These are phyloP conservation scores for Gillenia trifoliata DNA, from an alignment of 306 rosid species.

Conservation along the genomic window DNA sequence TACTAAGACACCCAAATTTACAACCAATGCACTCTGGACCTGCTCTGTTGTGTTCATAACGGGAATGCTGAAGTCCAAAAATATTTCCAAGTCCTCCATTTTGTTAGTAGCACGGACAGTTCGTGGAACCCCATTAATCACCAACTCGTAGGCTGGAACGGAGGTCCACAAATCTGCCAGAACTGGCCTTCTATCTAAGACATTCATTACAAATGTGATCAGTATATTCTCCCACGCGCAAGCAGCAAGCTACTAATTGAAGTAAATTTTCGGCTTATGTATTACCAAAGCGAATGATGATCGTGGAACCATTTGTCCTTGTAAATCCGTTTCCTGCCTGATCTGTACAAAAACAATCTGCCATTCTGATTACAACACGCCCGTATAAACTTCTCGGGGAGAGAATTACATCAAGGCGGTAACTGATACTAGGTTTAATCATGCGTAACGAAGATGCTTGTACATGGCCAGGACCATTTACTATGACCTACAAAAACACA, in stretches of 20 bases:
- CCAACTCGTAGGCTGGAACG: conserved; percentile 57
- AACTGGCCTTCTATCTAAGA: conserved; percentile 61
- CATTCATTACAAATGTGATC: conserved; percentile 12
- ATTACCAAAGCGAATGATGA: conserved; percentile 57
- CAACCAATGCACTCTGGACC: conserved; percentile 40
- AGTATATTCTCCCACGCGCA: not conserved
- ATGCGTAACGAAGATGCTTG: conserved; percentile 41
- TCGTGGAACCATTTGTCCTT: conserved; percentile 41
- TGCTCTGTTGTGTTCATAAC: conserved; percentile 50
- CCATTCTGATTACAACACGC: conserved; percentile 38
- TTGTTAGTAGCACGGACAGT: conserved; percentile 58
- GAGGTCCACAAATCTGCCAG: conserved; percentile 62
- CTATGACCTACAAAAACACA: conserved; percentile 31
- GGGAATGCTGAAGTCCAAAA: conserved; percentile 57
- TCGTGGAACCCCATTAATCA: conserved; percentile 49
- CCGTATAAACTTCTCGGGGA: conserved; percentile 29
- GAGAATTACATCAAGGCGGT: conserved; percentile 41
- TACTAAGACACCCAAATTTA: conserved; percentile 35
- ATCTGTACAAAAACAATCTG: conserved; percentile 44
- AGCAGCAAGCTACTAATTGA: not conserved
- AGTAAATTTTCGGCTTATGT: not conserved
- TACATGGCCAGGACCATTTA: conserved; percentile 43
- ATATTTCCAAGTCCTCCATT: conserved; percentile 44
- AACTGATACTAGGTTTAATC: conserved; percentile 30
- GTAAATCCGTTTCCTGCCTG: conserved; percentile 53